Evolutionary conservation across 495 filamentous ascomycete genomes (phyloP), one percentile per base, ranked within the genome.

Genomic region (Rusavskia elegans): DNA sequence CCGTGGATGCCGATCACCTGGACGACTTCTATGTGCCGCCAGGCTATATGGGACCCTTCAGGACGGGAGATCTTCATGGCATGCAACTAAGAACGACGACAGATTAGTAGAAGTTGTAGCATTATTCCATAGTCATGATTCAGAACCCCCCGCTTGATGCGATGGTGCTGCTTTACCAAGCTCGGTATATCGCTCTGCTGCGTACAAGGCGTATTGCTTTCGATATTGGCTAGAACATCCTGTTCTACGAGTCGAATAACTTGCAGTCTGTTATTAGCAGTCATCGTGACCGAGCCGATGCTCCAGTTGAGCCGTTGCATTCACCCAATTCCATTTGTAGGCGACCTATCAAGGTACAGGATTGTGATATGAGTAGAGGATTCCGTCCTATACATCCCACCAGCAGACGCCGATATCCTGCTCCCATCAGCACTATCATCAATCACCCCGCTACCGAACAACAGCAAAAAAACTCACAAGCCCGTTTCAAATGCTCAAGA

Each of bases 401-500:
- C 20, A 6, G 0, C n/a, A n/a, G n/a, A n/a, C n/a, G n/a, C n/a
- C 42, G 14, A 45, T 45, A 25, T 25, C 19, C 21, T 20, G 29
- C 19, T 21, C 14, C 44, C 23, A 25, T 46, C 14, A 23, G 44
- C 23, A 25, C 19, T 20, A 20, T 23, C 41, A 5, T 21, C 16
- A 45, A 4, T 11, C 41, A 19, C 16, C 16, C 16, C 5, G 3
- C 7, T 27, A 27, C 20, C 44, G 6, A 6, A 29, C 21, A 23
- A 25, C 20, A 10, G 14, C 5, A 29, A 58, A 48, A 27, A n/a
- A n/a, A 53, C 37, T 55, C 41, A 58, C 65, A 68, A 58, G 71
- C 74, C 52, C 69, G 74, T 56, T 75, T 78, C 64, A 89, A 71
- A 58, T 85, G 76, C 55, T 83, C 73, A 17, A 78, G 71, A 63